Base-by-base conservation (phyloP, 139 green algal genomes). In the Chlorella sp. region DNA sequence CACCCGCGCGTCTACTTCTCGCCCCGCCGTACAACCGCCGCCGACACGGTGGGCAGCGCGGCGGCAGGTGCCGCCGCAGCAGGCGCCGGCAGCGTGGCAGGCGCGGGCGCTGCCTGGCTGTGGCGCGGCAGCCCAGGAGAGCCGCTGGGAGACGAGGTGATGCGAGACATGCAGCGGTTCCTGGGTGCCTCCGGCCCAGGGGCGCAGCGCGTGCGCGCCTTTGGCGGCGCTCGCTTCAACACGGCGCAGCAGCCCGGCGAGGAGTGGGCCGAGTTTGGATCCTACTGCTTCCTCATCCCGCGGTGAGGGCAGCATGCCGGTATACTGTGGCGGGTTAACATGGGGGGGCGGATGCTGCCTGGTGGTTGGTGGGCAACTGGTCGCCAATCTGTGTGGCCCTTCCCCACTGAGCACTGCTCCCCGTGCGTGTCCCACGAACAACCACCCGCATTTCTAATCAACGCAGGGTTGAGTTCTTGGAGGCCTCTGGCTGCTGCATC, bases 261-360 rank as follows among this genome's bases (percentile, higher is more conserved):
- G 16, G 93, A 96, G 56, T 96, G 93, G 94, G 60, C 74, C 14
- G 82, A 85, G 14, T 98, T 98, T 87, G 95, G 95, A 22, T 89
- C 89, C 41, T 95, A 93, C 89, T 91, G 85, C 87, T 96, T 98
- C 85, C 36, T 96, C 46, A 90, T 98, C 38, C 95, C 95, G 7
- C 88, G 93, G 64, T 46, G 67, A 40, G 51, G 51, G 51, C 2
- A 24, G 16, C 51, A 54, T 60, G 51, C 13, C 16, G 9, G 51
- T 16, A 60, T 3, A 16, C 51, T 20, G 51, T 24, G 22, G 16
- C 51, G 22, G 51, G 13, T 60, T 11, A 24, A 11, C 4, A 16
- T 20, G 46, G 46, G 8, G 46, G 4, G 51, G 51, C 16, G 51
- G 51, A 11, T 60, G 51, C 9, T 16, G 51, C 51, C 16, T 20